A percentile compares a stretch with the other conserved stretches of the same genome.
Conservation (phyloP, 1,139 yeast species). For the Kurtzmaniella natalensis region DNA sequence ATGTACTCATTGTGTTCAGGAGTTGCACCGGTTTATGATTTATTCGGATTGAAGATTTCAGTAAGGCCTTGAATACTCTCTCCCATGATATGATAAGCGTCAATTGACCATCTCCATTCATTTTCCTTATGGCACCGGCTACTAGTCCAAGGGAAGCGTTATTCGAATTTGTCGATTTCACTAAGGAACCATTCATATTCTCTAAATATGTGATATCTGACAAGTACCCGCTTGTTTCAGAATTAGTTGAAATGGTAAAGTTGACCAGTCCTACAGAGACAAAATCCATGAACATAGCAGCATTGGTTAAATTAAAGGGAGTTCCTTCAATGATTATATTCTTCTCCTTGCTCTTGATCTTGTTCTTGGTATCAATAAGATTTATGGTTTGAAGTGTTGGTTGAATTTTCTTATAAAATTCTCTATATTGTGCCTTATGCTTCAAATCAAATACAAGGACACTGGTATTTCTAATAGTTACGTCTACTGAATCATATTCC, state of each 20-base stretch:
- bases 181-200: slow-evolving; percentile 63
- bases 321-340: slow-evolving; percentile 33
- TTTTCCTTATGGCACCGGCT: slow-evolving; percentile 45
- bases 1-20: not conserved
- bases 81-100: slow-evolving; percentile 50
- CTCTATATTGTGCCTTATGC: slow-evolving; percentile 1
- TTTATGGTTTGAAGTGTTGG: not conserved
- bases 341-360: too few species aligned
- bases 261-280: slow-evolving; percentile 43
- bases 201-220: slow-evolving; percentile 57
- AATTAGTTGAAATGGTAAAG: slow-evolving; percentile 16
- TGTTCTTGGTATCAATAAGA: not conserved
- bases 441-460: not conserved
- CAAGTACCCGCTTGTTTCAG: slow-evolving; percentile 25
- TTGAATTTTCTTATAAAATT: not conserved
- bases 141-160: slow-evolving; percentile 45
- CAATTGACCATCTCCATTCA: slow-evolving; percentile 61
- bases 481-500: slow-evolving; percentile 6
- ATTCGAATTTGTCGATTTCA: slow-evolving; percentile 9
- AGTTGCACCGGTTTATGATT: not conserved
- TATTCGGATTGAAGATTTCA: not conserved
- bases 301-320: slow-evolving; percentile 60
- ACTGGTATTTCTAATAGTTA: slow-evolving; percentile 5
- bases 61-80: slow-evolving; percentile 13
- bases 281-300: slow-evolving; percentile 50